phyloP scores from a whole-genome alignment of 306 rosid species.

The Chamaecrista fasciculata region DNA sequence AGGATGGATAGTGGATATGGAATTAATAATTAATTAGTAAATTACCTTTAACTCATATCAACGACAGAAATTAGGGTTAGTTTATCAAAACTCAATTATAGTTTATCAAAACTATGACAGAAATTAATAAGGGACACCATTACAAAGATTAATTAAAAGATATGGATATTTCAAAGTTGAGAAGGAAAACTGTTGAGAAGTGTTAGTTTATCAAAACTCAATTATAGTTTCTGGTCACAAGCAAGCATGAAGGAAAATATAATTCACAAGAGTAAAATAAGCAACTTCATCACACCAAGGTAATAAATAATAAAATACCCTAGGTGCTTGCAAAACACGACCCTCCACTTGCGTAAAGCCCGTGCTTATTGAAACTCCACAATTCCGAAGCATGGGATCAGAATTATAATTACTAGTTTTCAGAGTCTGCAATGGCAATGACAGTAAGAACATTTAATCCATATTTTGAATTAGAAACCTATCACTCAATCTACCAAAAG shows the following conservation, averaged over 20 bases:
- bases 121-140: neutral
- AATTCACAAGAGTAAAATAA: neutral
- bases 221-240: neutral
- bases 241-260: neutral
- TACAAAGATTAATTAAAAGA: too few relatives aligned
- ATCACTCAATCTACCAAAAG: neutral
- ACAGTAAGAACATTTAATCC: neutral
- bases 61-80: neutral
- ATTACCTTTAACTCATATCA: neutral
- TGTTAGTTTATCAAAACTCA: neutral
- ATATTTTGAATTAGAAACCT: neutral
- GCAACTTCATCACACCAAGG: neutral
- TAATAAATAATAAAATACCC: conserved; percentile 40
- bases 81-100: too few relatives aligned
- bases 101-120: too few relatives aligned
- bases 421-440: conserved; percentile 52
- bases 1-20: neutral
- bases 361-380: conserved; percentile 54
- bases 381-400: conserved; percentile 70
- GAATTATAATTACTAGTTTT: conserved; percentile 61
- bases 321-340: conserved; percentile 82
- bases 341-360: conserved; percentile 79
- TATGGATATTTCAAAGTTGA: too few relatives aligned
- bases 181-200: neutral
- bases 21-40: neutral